Base-by-base conservation (phyloP, 768 basidiomycete species). In the Pleurotus platypus region DNA sequence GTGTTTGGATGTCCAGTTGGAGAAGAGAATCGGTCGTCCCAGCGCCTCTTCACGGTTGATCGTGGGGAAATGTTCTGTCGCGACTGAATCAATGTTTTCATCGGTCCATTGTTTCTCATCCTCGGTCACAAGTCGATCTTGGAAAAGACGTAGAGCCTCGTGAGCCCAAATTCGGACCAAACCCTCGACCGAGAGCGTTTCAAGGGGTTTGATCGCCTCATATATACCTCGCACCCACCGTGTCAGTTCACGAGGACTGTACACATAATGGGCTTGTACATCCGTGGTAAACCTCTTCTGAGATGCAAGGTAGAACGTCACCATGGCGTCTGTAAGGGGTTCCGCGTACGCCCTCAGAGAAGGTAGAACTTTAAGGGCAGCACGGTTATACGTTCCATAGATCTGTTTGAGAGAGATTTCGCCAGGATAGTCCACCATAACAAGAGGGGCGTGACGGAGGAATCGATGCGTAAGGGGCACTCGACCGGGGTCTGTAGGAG, bases 371-470 rank as follows among this genome's bases (percentile, higher is more conserved):
- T 98, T 99, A 64, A 99, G 88, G 20, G 94, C 80, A 13, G 93
- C 97, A 57, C 96, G 89, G 67, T 92, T 94, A 77, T 98, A 99
- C 20, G 97, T 98, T 13, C 95, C 93, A 70, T 98, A 99, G 62
- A 99, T 99, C 69, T 98, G 97, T 62, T 94, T 97, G 67, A 99
- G 78, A 4, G 97, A 98, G 11, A 95, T 76, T 68, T 96, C 94
- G 54, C 97, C 97, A 18, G 97, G 97, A 70, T 99, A 99, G 67
- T 99, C 97, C 55, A 99, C 97, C 96, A 98, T 98, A 67, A 99
- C 83, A 20, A 99, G 78, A 0, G 97, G 97, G 0, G 96, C 94
- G 70, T 98, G 97, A 8, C 97, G 90, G 46, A 99, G 80, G 86
- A 99, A 99, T 58, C 97, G 87, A 69, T 97, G 94, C 59, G 86